Base-by-base conservation (phyloP, 2,329 filamentous ascomycete genomes). In the Penicillium palitans region DNA sequence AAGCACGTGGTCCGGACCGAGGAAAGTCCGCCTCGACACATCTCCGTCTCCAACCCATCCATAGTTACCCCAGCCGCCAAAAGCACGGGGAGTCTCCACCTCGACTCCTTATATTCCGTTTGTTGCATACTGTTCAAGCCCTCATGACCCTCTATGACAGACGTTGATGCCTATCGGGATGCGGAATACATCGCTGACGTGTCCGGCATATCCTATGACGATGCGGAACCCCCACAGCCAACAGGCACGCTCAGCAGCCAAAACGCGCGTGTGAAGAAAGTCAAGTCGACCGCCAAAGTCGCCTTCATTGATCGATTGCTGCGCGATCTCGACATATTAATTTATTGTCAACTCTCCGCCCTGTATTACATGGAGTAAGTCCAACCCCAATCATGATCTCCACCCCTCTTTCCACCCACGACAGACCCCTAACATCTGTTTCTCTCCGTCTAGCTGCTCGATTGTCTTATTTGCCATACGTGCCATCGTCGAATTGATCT, bases 341-440 rank as follows among this genome's bases (percentile, higher is more conserved):
- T 86, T 56, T 87, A 86, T 73, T 81, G 84, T 70, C 78, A 88
- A 74, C 75, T 88, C 59, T 84, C 84, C 39, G 79, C 80, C 8
- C 72, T 87, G 58, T 88, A 88, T 72, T 84, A 87, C 70, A 80
- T 87, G 73, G 85, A 88, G 84, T 87, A 78, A 67, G 82, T 68
- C 35, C 55, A 55, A 21, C 41, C 21, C 35, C 15, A 52, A 25
- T 12, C 25, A 31, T 39, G 33, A 37, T 39, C 39, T 35, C 35
- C 44, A 24, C 37, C 15, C 39, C 25, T 49, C 39, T 42, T 55
- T 29, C 33, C 41, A 19, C 6, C 8, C 24, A 17, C 19, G 13
- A 29, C 40, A 33, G 35, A 19, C 17, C 42, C n/a, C 45, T 52
- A 52, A 48, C 35, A 41, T 37, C 2, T 21, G 6, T 13, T 17